Base-by-base conservation (phyloP, 345 rosid species). In the Sisymbrium irio region DNA sequence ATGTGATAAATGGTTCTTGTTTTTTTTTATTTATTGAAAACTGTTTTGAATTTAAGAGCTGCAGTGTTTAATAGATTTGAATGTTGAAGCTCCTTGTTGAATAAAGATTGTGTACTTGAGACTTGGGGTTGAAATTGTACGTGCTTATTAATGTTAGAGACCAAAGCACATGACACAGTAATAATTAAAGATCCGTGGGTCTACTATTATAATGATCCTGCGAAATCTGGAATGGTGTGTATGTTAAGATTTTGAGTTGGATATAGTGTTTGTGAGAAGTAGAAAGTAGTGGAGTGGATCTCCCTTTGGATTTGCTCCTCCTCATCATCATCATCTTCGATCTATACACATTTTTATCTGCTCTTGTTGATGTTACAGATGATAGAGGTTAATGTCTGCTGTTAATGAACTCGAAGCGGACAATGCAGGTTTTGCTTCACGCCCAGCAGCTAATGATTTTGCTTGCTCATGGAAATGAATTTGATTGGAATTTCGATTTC, bases 1-100 rank as follows among this genome's bases (percentile, higher is more conserved):
- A 50, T 58, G 1, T 58, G 39, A 13, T 58, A 47, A 18, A 63
- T 41, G 64, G 53, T 20, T 73, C 65, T 44, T 54, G 46, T 15
- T 45, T 54, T 15, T 45, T 54, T 44, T 32, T 27, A 27, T 2
- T 27, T 2, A 27, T 2, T 2, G 4, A 71, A 37, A 15, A 6
- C 9, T 57, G 11, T 22, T 35, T 46, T 36, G 49, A 17, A 8
- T n/a, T 11, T 20, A 1, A 67, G 35, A 42, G 37, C 11, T 32
- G 11, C 19, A 39, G 22, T 36, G 20, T 50, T 50, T 37, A 6
- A 20, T 7, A 44, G 53, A 30, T 15, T 6, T 0, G 6, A 63
- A 63, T 41, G 51, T 27, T 44, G 9, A 3, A 45, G 8, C 3
- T 45, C 1, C 13, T 9, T 54, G 36, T 27, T 27, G 4, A 54